Conservation (phyloP, 306 rosid species). For the Vigna unguiculata region DNA sequence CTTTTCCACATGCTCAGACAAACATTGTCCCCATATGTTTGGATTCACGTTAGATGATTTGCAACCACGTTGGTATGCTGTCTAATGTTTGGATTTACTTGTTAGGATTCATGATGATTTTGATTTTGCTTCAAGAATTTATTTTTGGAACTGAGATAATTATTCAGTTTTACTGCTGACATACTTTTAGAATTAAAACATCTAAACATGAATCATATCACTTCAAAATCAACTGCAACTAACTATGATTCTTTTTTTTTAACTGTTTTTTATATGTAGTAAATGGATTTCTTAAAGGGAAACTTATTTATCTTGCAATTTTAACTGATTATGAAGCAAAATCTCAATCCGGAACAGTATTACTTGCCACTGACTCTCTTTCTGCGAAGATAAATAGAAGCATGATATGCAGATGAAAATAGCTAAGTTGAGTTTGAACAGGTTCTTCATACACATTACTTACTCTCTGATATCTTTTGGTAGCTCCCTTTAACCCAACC, state of each 20-base stretch:
- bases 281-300: not conserved
- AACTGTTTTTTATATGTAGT: not conserved
- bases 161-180: too few relatives aligned
- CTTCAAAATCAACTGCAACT: not conserved
- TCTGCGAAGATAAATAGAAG: not conserved
- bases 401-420: not conserved
- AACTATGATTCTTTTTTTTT: not conserved
- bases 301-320: not conserved
- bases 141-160: too few relatives aligned
- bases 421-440: not conserved
- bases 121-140: too few relatives aligned
- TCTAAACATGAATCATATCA: too few relatives aligned
- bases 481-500: conserved; percentile 41
- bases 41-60: too few relatives aligned
- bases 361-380: not conserved
- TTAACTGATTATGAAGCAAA: not conserved
- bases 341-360: not conserved
- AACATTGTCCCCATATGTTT: too few relatives aligned
- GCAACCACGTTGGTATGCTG: not conserved
- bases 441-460: conserved; percentile 33
- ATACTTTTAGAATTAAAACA: too few relatives aligned
- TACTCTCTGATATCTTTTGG: conserved; percentile 35
- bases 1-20: too few relatives aligned
- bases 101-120: not conserved
- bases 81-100: not conserved